Evolutionary conservation across 129 eudicot genomes (phyloP).

Genomic region (Flaveria robusta): DNA sequence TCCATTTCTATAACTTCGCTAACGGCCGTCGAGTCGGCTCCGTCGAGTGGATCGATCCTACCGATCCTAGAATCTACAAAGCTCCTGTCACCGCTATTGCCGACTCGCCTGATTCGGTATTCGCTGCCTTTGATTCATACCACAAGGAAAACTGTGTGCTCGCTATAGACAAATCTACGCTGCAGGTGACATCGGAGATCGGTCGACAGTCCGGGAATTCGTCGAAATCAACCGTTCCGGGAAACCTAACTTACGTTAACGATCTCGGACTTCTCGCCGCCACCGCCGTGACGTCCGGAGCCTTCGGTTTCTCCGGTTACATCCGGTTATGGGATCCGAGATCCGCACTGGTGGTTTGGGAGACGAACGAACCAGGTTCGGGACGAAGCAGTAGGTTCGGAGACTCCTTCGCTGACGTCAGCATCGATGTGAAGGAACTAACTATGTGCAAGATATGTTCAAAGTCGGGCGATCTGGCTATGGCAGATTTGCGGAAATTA

Average conservation of each 20-base stretch:
- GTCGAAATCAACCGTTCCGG: conserved; percentile 56
- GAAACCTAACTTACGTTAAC: conserved; percentile 51
- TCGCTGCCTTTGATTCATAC: conserved; percentile 58
- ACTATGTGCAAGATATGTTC: conserved; percentile 72
- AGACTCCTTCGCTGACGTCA: conserved; percentile 84
- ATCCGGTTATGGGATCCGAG: conserved; percentile 75
- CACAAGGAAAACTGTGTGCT: conserved; percentile 77
- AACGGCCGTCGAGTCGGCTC: conserved; percentile 54
- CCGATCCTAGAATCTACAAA: conserved; percentile 74
- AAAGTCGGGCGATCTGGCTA: conserved; percentile 73
- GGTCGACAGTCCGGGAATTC: conserved; percentile 70
- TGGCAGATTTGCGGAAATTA: conserved; percentile 78
- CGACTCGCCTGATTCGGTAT: conserved; percentile 49
- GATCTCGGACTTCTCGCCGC: conserved; percentile 51
- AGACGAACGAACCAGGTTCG: conserved; percentile 87
- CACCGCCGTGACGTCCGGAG: conserved; percentile 63
- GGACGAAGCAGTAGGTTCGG: conserved; percentile 86
- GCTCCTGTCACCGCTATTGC: conserved; percentile 63
- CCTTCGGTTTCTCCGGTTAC: conserved; percentile 85
- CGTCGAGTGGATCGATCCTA: conserved; percentile 64
- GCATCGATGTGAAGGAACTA: conserved; percentile 51
- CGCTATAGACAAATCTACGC: conserved; percentile 58
- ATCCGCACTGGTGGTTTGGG: conserved; percentile 71
- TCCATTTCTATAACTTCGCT: conserved; percentile 57
- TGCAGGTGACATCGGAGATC: conserved; percentile 52